These are phyloP conservation scores for Lophium mytilinum DNA, from an alignment of 495 filamentous ascomycete species.

Conservation along the genomic window DNA sequence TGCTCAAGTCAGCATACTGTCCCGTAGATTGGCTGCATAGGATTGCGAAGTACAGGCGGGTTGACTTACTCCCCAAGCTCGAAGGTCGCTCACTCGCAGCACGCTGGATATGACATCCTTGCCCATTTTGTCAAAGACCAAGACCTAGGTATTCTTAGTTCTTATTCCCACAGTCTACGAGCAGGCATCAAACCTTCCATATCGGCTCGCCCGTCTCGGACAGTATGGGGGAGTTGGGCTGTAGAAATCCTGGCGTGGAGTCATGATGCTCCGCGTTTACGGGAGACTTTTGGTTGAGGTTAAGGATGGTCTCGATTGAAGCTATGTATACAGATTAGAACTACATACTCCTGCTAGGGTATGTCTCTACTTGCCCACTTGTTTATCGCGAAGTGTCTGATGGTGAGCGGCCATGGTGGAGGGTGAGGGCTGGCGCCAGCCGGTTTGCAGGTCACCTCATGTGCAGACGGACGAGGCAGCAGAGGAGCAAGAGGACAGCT, in stretches of 20 bases:
- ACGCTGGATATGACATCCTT: conserved; percentile 85
- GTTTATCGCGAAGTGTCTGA: conserved; percentile 83
- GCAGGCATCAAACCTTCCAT: conserved; percentile 45
- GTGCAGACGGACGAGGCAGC: not conserved
- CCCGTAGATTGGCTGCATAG: too few relatives aligned
- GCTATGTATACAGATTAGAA: conserved; percentile 42
- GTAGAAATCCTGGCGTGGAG: conserved; percentile 51
- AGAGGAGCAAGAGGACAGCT: not conserved
- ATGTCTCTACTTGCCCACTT: conserved; percentile 63
- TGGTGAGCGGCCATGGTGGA: conserved; percentile 60
- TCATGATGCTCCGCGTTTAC: conserved; percentile 51
- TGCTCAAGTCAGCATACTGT: too few relatives aligned
- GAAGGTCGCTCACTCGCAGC: conserved; percentile 81
- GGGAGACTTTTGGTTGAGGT: conserved; percentile 68
- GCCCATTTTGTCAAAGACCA: conserved; percentile 64
- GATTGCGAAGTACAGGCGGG: too few relatives aligned
- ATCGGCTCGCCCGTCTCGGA: conserved; percentile 80
- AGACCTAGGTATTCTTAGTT: conserved; percentile 21
- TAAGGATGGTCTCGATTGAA: conserved; percentile 91
- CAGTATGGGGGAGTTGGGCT: conserved; percentile 68
- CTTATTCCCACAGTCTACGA: too few relatives aligned
- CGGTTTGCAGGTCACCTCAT: conserved; percentile 19
- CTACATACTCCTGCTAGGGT: not conserved
- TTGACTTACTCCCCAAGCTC: conserved; percentile 57
- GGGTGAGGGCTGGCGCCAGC: conserved; percentile 11